A percentile compares a stretch with the other conserved stretches of the same genome.
Conservation (phyloP, 2,329 filamentous ascomycete genomes). For the Arthrobotrys musiformis region DNA sequence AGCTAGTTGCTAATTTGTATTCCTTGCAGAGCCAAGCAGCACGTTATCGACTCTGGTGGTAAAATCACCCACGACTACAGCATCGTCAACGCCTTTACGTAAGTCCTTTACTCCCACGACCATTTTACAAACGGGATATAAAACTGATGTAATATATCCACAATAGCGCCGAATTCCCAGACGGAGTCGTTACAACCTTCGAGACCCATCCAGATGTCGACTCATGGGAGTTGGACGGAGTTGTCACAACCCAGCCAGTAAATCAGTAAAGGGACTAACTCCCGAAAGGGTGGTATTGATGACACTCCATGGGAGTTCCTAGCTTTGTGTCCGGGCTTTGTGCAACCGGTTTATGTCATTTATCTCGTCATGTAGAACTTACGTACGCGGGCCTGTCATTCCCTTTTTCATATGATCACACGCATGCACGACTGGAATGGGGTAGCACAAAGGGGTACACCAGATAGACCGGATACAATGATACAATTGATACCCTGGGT, state of each 20-base stretch:
- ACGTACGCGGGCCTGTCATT: too few relatives aligned
- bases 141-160: neutral
- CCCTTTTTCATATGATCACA: too few relatives aligned
- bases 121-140: neutral
- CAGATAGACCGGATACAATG: too few relatives aligned
- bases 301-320: neutral
- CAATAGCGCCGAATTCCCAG: neutral
- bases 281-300: neutral
- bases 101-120: too few relatives aligned
- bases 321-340: neutral
- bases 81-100: slow-evolving; percentile 94
- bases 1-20: neutral
- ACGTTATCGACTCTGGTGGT: slow-evolving; percentile 79
- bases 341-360: neutral
- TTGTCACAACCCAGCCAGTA: neutral
- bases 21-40: slow-evolving; percentile 77
- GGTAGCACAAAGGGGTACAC: too few relatives aligned
- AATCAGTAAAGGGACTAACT: neutral
- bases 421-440: too few relatives aligned
- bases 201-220: slow-evolving; percentile 7
- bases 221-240: neutral
- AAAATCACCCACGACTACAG: slow-evolving; percentile 84
- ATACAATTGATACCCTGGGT: too few relatives aligned
- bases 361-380: neutral
- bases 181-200: neutral